phyloP scores from a whole-genome alignment of 306 rosid species.

The Glycine soja region DNA sequence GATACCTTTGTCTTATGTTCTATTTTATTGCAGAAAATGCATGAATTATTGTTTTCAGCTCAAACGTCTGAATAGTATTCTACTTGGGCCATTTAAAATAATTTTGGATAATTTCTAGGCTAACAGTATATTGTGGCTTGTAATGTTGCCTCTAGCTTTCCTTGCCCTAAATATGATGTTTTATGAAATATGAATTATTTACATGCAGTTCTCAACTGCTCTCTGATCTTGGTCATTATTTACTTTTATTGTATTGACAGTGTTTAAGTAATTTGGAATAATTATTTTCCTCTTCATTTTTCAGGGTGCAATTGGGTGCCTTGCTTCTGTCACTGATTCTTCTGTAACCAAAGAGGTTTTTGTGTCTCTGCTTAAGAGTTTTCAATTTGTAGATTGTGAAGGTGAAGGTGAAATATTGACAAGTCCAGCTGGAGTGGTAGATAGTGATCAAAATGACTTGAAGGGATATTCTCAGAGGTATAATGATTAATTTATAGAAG shows the following conservation, averaged over 20 bases:
- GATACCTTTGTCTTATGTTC: conserved; percentile 24
- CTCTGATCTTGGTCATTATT: conserved; percentile 29
- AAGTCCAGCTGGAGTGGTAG: conserved; percentile 42
- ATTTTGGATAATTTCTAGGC: conserved; percentile 21
- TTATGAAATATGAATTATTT: not conserved
- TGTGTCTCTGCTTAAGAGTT: conserved; percentile 62
- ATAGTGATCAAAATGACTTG: conserved; percentile 49
- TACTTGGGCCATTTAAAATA: conserved; percentile 16
- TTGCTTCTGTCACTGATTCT: conserved; percentile 85
- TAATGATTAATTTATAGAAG: conserved; percentile 18
- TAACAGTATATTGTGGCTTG: conserved; percentile 5
- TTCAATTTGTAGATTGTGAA: conserved; percentile 56
- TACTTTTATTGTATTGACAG: conserved; percentile 11
- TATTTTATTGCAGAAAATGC: conserved; percentile 24
- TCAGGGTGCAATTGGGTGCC: conserved; percentile 87
- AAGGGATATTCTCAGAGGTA: conserved; percentile 71
- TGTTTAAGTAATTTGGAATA: conserved; percentile 29
- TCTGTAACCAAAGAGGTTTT: conserved; percentile 62
- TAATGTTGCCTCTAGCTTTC: conserved; percentile 15
- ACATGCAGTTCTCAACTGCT: not conserved
- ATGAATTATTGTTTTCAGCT: conserved; percentile 32
- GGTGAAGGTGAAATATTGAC: conserved; percentile 50
- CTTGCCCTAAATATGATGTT: conserved; percentile 2
- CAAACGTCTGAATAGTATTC: conserved; percentile 12
- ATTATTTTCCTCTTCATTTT: conserved; percentile 38